phyloP scores from a whole-genome alignment of 2,329 filamentous ascomycete genomes.

The Alternaria triticina region DNA sequence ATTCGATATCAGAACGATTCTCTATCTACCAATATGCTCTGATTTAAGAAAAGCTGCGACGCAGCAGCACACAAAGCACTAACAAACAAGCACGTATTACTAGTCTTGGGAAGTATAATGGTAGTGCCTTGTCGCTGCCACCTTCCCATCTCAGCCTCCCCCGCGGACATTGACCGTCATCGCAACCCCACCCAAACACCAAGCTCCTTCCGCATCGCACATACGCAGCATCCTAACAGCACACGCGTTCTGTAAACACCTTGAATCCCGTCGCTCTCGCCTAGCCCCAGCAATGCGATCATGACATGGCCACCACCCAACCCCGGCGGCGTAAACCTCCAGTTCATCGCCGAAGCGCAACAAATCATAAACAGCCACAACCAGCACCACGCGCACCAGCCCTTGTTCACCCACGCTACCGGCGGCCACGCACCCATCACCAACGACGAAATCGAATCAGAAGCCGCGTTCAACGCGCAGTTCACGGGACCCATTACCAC shows the following conservation, averaged over 20 bases:
- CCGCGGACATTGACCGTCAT: constrained; percentile 21
- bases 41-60: neutral
- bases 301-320: constrained; percentile 2
- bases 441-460: neutral
- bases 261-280: neutral
- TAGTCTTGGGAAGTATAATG: neutral
- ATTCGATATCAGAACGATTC: neutral
- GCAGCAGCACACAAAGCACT: neutral
- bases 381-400: neutral
- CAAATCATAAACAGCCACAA: neutral
- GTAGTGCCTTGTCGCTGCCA: constrained; percentile 10
- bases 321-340: neutral
- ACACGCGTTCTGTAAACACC: neutral
- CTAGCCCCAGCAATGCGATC: constrained; percentile 3
- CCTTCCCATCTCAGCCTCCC: constrained; percentile 28
- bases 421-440: neutral
- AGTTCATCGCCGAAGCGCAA: neutral
- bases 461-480: neutral
- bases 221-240: neutral
- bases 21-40: neutral
- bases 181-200: constrained; percentile 6
- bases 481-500: neutral
- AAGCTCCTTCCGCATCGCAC: neutral
- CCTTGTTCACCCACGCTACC: neutral
- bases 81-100: neutral